These are phyloP conservation scores for Orychophragmus violaceus DNA, from an alignment of 345 rosid species.

Conservation along the genomic window DNA sequence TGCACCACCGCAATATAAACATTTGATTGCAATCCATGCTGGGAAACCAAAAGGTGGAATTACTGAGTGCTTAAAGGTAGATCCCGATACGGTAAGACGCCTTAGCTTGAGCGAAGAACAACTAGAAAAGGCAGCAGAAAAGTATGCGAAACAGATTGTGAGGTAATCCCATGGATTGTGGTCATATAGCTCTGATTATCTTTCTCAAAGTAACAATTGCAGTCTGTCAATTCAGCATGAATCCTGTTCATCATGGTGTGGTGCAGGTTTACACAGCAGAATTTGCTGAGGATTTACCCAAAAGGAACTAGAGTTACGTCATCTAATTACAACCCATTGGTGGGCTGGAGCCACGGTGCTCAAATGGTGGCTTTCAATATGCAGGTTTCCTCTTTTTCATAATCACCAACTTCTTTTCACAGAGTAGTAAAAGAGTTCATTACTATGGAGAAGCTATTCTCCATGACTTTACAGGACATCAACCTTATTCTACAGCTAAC, in stretches of 20 bases:
- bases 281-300: slow-evolving; percentile 64
- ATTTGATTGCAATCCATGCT: slow-evolving; percentile 44
- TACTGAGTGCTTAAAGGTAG: slow-evolving; percentile 38
- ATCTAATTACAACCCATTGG: slow-evolving; percentile 63
- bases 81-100: slow-evolving; percentile 48
- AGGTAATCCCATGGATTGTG: slow-evolving; percentile 22
- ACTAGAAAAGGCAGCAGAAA: slow-evolving; percentile 41
- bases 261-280: slow-evolving; percentile 60
- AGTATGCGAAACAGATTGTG: slow-evolving; percentile 38
- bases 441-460: neutral
- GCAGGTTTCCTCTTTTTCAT: slow-evolving; percentile 48
- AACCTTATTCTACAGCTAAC: slow-evolving; percentile 1
- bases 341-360: slow-evolving; percentile 83
- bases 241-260: neutral
- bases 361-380: slow-evolving; percentile 90
- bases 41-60: slow-evolving; percentile 49
- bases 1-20: slow-evolving; percentile 35
- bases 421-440: neutral
- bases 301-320: slow-evolving; percentile 58
- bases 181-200: neutral
- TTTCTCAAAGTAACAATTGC: neutral
- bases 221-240: neutral
- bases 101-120: slow-evolving; percentile 54
- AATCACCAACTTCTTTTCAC: neutral
- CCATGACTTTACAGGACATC: neutral